These are phyloP conservation scores for Alternaria brassicicola DNA, from an alignment of 2,329 filamentous ascomycete genomes.

Conservation along the genomic window DNA sequence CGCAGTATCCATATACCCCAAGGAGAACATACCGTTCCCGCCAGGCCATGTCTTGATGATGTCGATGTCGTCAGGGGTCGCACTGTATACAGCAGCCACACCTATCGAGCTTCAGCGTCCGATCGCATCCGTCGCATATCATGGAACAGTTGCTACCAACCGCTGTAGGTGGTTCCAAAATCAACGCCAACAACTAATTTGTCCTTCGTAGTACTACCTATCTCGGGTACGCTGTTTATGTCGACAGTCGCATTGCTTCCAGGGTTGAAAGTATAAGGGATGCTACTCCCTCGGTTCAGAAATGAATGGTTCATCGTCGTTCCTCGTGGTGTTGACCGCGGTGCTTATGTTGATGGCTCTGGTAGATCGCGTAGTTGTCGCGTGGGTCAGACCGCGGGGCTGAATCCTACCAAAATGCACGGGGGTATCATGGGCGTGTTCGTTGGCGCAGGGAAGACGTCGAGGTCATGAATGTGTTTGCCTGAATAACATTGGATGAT, in stretches of 20 bases:
- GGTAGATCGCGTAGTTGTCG: conserved; percentile 15
- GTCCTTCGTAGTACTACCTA: conserved; percentile 53
- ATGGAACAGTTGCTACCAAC: conserved; percentile 46
- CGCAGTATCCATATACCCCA: not conserved
- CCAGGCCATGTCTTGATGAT: conserved; percentile 85
- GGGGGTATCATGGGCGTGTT: conserved; percentile 9
- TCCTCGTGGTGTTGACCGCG: conserved; percentile 3
- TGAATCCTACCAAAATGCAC: conserved; percentile 7
- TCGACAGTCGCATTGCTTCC: conserved; percentile 32
- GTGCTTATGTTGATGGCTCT: conserved; percentile 4
- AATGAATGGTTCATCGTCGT: conserved; percentile 31
- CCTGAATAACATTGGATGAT: conserved; percentile 36
- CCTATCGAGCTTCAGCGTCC: conserved; percentile 47
- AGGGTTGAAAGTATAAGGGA: conserved; percentile 42
- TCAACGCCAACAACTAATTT: conserved; percentile 78
- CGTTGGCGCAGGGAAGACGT: conserved; percentile 16
- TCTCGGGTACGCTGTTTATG: conserved; percentile 15
- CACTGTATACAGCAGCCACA: conserved; percentile 75
- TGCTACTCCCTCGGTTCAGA: conserved; percentile 34
- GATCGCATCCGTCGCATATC: not conserved
- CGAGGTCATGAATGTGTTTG: conserved; percentile 37
- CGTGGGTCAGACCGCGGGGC: conserved; percentile 23
- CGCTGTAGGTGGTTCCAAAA: conserved; percentile 84
- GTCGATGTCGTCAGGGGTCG: conserved; percentile 78
- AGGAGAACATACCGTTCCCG: conserved; percentile 64